These are phyloP conservation scores for Melastoma candidum DNA, from an alignment of 441 rosid species.

Conservation along the genomic window DNA sequence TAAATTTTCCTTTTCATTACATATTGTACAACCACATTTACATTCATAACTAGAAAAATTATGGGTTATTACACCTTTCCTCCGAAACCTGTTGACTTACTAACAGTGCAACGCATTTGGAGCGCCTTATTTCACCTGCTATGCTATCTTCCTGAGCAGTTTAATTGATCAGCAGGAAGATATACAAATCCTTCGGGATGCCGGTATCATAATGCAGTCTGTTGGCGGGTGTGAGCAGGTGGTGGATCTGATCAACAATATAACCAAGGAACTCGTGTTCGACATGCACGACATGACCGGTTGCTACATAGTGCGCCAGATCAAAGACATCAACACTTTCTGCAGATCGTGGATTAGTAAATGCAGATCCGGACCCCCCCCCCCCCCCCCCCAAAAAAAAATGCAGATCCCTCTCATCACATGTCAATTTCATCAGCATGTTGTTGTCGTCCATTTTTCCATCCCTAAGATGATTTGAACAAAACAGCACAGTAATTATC, in stretches of 20 bases:
- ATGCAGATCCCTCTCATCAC: neutral
- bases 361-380: too few species aligned
- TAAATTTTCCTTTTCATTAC: too few species aligned
- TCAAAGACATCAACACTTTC: slow-evolving; percentile 9
- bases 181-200: slow-evolving; percentile 3
- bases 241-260: slow-evolving; percentile 10
- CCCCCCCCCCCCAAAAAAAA: neutral
- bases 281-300: slow-evolving; percentile 7
- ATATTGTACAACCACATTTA: too few species aligned
- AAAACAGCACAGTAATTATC: too few species aligned
- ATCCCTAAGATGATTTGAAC: neutral
- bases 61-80: neutral
- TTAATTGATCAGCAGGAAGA: slow-evolving; percentile 2
- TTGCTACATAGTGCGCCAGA: slow-evolving; percentile 4
- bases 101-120: slow-evolving; percentile 9
- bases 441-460: slow-evolving; percentile 1
- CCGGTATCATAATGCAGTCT: slow-evolving; percentile 6
- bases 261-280: slow-evolving; percentile 9
- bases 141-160: slow-evolving; percentile 9
- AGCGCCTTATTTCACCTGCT: slow-evolving; percentile 5
- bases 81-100: slow-evolving; percentile 8
- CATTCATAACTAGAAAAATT: too few species aligned
- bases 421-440: neutral
- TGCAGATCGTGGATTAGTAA: slow-evolving; percentile 10
- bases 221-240: slow-evolving; percentile 6